phyloP scores from a whole-genome alignment of 768 basidiomycete species.

The Lentinula sp. region DNA sequence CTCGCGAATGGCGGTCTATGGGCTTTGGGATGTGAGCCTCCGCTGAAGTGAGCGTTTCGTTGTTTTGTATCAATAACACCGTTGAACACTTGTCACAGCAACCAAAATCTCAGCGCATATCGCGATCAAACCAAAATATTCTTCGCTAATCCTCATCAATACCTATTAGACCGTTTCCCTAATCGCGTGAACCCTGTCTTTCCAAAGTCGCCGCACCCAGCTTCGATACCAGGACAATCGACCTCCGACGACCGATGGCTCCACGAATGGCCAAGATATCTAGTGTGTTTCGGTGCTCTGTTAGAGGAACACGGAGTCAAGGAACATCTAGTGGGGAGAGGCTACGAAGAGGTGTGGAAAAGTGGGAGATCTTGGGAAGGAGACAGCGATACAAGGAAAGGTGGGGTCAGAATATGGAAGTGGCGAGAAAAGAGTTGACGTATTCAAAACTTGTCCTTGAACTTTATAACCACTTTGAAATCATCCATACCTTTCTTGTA shows the following conservation, averaged over 20 bases:
- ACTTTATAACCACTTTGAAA: too few relatives aligned
- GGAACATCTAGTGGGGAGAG: conserved; percentile 39
- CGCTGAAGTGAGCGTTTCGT: conserved; percentile 54
- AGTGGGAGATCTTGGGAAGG: conserved; percentile 71
- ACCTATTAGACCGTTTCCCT: conserved; percentile 68
- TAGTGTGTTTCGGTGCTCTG: conserved; percentile 82
- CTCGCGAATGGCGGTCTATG: conserved; percentile 61
- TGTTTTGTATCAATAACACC: not conserved
- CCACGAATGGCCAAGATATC: conserved; percentile 77
- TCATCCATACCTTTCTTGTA: too few relatives aligned
- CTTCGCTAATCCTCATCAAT: conserved; percentile 63
- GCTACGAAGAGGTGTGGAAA: conserved; percentile 62
- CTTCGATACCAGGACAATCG: conserved; percentile 39
- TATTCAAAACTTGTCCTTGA: too few relatives aligned
- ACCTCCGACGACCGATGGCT: conserved; percentile 42
- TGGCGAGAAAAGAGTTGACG: conserved; percentile 17
- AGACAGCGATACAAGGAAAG: conserved; percentile 58
- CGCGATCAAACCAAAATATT: conserved; percentile 80
- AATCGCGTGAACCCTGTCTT: conserved; percentile 51
- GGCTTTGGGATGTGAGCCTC: conserved; percentile 92
- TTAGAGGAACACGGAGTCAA: conserved; percentile 47
- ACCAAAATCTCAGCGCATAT: conserved; percentile 51
- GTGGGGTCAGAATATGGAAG: conserved; percentile 69
- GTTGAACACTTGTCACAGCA: conserved; percentile 24
- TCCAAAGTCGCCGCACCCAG: conserved; percentile 54